Evolutionary conservation across 805 yeast genomes (phyloP).

Genomic region (Zygosaccharomyces bisporus): DNA sequence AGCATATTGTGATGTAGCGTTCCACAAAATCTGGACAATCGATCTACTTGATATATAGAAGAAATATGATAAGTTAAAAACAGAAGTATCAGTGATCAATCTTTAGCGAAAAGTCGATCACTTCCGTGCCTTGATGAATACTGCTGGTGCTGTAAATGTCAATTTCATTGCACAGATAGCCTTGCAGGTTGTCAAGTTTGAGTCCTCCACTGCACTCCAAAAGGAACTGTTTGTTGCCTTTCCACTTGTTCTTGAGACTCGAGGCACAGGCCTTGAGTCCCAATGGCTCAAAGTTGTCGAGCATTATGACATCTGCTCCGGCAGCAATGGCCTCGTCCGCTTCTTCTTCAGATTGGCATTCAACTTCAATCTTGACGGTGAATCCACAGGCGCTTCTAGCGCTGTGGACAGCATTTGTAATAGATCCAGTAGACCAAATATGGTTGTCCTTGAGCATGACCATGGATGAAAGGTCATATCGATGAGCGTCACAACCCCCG

Average conservation of each 20-base stretch:
- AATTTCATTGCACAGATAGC: conserved; percentile 69
- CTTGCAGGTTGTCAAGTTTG: conserved; percentile 58
- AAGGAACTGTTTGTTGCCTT: conserved; percentile 47
- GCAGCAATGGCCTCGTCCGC: conserved; percentile 91
- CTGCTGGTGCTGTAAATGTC: conserved; percentile 90
- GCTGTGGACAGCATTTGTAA: conserved; percentile 70
- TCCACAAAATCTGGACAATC: neutral
- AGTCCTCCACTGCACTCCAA: conserved; percentile 93
- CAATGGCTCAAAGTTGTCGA: conserved; percentile 77
- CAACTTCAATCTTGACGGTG: conserved; percentile 87
- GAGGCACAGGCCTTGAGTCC: conserved; percentile 63
- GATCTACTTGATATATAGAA: neutral
- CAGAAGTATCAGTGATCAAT: conserved; percentile 11
- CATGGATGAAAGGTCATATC: conserved; percentile 90
- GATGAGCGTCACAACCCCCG: conserved; percentile 90
- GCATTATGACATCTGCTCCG: conserved; percentile 94
- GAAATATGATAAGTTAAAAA: neutral
- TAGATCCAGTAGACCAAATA: conserved; percentile 88
- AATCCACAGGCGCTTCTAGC: conserved; percentile 86
- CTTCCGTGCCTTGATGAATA: conserved; percentile 85
- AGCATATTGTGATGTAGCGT: neutral
- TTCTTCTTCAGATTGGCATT: conserved; percentile 77
- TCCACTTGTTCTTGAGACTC: conserved; percentile 56
- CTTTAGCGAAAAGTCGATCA: conserved; percentile 82
- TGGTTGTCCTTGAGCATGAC: conserved; percentile 96